phyloP scores from a whole-genome alignment of 352 stramenopile genomes.

The Globisporangium recalcitrans region DNA sequence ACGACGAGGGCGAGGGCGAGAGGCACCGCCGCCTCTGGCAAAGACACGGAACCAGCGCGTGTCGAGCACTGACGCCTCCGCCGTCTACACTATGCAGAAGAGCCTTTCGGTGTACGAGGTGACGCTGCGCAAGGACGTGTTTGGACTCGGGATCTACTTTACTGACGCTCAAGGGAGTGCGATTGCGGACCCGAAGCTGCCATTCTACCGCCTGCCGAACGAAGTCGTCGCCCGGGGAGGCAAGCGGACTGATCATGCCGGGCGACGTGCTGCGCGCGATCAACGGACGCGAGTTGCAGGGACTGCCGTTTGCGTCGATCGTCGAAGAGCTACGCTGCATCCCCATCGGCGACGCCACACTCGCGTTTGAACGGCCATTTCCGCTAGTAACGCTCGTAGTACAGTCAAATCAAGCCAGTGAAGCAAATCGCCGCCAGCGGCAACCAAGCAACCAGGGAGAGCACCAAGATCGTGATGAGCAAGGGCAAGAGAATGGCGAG shows the following conservation, averaged over 20 bases:
- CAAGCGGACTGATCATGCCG: constrained; percentile 37
- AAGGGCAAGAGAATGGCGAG: constrained; percentile 11
- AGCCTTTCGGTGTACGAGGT: constrained; percentile 31
- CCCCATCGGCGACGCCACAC: constrained; percentile 25
- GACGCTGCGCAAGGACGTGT: constrained; percentile 46
- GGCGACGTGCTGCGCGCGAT: constrained; percentile 49
- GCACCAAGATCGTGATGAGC: neutral
- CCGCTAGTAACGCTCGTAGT: neutral
- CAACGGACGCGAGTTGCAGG: constrained; percentile 30
- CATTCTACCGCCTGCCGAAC: constrained; percentile 66
- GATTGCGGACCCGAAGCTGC: constrained; percentile 48
- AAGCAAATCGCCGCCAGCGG: neutral
- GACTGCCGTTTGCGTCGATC: constrained; percentile 35
- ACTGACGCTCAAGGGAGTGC: constrained; percentile 28
- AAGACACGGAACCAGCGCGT: no score
- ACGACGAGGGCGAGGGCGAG: no score
- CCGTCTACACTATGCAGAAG: neutral
- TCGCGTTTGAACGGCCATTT: constrained; percentile 38
- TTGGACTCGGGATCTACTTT: constrained; percentile 76
- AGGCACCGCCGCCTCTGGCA: no score
- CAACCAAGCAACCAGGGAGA: neutral
- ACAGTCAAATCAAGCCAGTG: neutral
- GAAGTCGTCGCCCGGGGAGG: constrained; percentile 48
- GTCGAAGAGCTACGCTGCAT: constrained; percentile 62
- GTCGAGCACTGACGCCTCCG: no score